phyloP scores from a whole-genome alignment of 345 rosid species.

The Xanthoceras sorbifolium region DNA sequence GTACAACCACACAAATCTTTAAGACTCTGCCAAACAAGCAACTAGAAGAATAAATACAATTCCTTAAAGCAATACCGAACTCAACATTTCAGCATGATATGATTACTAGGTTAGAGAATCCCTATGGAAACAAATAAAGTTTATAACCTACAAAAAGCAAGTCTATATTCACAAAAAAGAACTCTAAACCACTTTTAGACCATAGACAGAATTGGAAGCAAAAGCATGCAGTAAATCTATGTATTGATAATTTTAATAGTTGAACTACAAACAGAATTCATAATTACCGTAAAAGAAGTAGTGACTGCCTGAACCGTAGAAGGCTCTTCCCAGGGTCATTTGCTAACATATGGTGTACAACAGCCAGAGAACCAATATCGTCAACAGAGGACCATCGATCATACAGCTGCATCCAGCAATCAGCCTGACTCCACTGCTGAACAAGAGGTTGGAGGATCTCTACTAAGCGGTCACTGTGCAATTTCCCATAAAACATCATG shows the following conservation, averaged over 20 bases:
- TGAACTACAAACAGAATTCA: background rate
- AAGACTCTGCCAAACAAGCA: background rate
- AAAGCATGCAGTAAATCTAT: background rate
- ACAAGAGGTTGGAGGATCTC: conserved; percentile 71
- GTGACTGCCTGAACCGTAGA: conserved; percentile 86
- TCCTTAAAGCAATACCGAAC: background rate
- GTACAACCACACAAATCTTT: background rate
- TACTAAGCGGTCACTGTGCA: conserved; percentile 72
- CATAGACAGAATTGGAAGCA: background rate
- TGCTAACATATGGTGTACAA: conserved; percentile 88
- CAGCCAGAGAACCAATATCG: conserved; percentile 91
- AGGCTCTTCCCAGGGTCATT: conserved; percentile 91
- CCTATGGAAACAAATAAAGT: background rate
- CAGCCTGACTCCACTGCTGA: conserved; percentile 83
- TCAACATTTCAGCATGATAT: background rate
- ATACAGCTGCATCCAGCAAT: conserved; percentile 95
- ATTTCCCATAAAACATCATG: conserved; percentile 70
- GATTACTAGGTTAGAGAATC: background rate
- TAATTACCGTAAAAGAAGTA: conserved; percentile 74
- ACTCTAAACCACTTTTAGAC: background rate
- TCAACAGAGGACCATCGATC: conserved; percentile 96
- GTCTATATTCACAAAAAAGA: background rate
- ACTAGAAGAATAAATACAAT: background rate
- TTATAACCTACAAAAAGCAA: background rate
- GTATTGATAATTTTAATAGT: background rate